These are phyloP conservation scores for Solanum pimpinellifolium DNA, from an alignment of 257 asterid species.

Conservation along the genomic window DNA sequence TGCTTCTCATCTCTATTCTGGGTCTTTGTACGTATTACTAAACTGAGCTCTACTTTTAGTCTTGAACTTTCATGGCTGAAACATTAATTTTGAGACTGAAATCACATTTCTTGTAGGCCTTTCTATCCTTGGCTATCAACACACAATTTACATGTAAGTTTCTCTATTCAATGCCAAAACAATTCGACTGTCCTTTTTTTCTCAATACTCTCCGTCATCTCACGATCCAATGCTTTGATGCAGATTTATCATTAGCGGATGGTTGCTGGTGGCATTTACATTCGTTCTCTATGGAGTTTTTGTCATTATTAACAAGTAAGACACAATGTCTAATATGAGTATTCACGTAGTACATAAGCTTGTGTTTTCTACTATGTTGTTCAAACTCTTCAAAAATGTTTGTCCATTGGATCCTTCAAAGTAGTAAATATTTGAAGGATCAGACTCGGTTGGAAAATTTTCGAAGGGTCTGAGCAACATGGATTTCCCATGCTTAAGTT, in stretches of 20 bases:
- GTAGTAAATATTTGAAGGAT: background rate
- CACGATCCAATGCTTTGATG: conserved; percentile 3
- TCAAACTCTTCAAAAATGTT: background rate
- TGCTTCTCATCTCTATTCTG: conserved; percentile 70
- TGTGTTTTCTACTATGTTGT: background rate
- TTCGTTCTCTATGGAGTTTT: conserved; percentile 82
- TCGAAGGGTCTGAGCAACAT: background rate
- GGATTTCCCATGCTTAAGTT: background rate
- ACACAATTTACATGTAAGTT: conserved; percentile 64
- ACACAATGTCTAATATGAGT: background rate
- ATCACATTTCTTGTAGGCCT: conserved; percentile 36
- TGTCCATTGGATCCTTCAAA: background rate
- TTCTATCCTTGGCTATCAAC: conserved; percentile 73
- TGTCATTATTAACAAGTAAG: conserved; percentile 74
- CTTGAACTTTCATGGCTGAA: background rate
- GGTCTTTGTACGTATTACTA: conserved; percentile 68
- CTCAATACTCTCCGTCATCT: background rate
- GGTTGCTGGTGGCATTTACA: conserved; percentile 83
- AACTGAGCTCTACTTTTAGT: background rate
- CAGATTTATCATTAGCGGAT: conserved; percentile 91
- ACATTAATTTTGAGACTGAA: background rate
- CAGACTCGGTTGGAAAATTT: background rate
- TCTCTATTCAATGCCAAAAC: background rate
- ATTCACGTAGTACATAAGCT: background rate
- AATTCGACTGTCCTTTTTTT: background rate